These are phyloP conservation scores for Claviceps maximensis DNA, from an alignment of 2,329 filamentous ascomycete species.

Conservation along the genomic window DNA sequence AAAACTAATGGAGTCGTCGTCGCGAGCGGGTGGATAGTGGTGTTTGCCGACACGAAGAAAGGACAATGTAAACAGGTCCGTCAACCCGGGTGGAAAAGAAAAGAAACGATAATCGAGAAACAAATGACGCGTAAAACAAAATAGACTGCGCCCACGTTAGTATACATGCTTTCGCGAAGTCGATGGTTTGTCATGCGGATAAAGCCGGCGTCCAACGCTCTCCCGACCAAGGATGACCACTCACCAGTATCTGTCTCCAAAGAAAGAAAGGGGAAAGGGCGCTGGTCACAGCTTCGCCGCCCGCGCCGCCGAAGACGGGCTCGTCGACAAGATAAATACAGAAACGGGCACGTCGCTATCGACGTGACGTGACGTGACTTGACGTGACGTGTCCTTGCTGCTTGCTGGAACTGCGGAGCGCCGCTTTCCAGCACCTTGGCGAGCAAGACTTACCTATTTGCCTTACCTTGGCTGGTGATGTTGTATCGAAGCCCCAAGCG, in stretches of 20 bases:
- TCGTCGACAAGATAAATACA: not conserved
- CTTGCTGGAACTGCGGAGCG: conserved; percentile 3
- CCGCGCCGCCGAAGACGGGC: not conserved
- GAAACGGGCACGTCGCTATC: not conserved
- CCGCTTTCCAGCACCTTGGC: conserved; percentile 4
- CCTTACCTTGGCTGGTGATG: conserved; percentile 6
- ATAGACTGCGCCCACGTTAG: not conserved
- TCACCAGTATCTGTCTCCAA: conserved; percentile 1
- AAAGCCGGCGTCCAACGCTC: not conserved
- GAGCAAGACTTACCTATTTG: conserved; percentile 10
- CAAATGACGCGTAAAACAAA: not conserved
- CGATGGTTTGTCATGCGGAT: not conserved
- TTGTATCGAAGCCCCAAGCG: conserved; percentile 5
- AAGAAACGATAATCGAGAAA: not conserved
- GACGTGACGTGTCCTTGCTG: not conserved
- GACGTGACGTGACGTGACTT: not conserved
- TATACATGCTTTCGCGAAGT: not conserved
- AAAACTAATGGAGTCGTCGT: conserved; percentile 1
- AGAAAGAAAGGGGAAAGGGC: not conserved
- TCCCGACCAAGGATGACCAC: not conserved
- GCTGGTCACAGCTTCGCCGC: not conserved
- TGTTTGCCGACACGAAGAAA: not conserved
- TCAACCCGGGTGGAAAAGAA: not conserved
- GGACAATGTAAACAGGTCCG: not conserved
- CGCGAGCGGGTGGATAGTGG: not conserved